Evolutionary conservation across 164 flowering plant genomes (phyloP), one percentile per base, ranked within the genome.

Genomic region (Magnolia kwangsiensis): DNA sequence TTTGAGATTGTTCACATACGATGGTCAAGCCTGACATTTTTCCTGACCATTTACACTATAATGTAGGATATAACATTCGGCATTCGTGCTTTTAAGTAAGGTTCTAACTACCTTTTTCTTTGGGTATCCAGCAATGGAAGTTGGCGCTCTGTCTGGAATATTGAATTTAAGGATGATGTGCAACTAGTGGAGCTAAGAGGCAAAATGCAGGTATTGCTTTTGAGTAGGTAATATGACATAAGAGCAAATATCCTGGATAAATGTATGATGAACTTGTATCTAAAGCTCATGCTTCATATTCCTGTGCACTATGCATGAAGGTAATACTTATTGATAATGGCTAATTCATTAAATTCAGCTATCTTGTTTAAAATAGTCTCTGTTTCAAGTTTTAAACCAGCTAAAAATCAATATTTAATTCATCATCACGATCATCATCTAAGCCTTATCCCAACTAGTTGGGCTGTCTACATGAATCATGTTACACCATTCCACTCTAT

Each of bases 81-180:
- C n/a, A 59, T 59, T 59, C 1, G 16, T 18, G 21, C 67, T n/a
- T 64, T 64, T 21, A 20, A 20, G 9, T 4, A n/a, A 64, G 67
- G 45, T 19, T 68, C 9, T 68, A 11, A 31, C 50, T 68, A 8
- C 49, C 21, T 68, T 50, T n/a, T 75, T 76, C 27, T 77, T 67
- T 5, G 20, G 31, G 31, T 58, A 31, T 45, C 55, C 78, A 96
- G 99, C 84, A 96, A 96, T 83, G 99, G 99, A 72, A 92, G 91
- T 83, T 94, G 98, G 98, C 91, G 91, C 24, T 94, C 98, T 49
- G 72, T 88, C 59, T 96, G 99, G 99, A 88, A 81, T 65, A 81
- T 96, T 69, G 91, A 91, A 72, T 96, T 92, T 80, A 89, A 83
- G 77, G 97, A 92, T 84, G 97, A 90, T 67, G 29, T 80, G 50